A percentile compares a stretch with the other conserved stretches of the same genome.
Conservation (phyloP, 805 yeast genomes). For the Blastobotrys mokoenaii region DNA sequence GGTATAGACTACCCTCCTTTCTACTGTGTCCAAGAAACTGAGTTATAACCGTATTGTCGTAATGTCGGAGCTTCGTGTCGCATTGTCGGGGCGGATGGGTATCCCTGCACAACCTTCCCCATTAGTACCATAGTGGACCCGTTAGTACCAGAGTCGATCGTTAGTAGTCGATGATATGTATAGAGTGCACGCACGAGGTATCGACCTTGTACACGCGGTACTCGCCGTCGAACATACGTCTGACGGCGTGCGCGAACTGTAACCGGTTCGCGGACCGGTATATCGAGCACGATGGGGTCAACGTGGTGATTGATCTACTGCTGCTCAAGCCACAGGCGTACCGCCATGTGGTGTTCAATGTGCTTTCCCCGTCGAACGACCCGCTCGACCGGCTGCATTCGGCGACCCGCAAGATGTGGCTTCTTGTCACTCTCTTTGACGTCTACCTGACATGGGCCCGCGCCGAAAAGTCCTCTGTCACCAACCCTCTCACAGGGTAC, state of each 20-base stretch:
- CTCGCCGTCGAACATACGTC: slow-evolving; percentile 68
- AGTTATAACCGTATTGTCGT: too few species aligned
- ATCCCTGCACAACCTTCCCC: too few species aligned
- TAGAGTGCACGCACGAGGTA: slow-evolving; percentile 71
- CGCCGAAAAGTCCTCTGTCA: slow-evolving; percentile 49
- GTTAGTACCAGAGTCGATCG: too few species aligned
- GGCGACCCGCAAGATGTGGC: slow-evolving; percentile 39
- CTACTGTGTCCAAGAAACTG: too few species aligned
- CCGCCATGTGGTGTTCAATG: slow-evolving; percentile 77
- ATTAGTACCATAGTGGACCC: too few species aligned
- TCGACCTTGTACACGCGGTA: slow-evolving; percentile 60
- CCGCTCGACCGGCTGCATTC: slow-evolving; percentile 11
- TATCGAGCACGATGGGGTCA: slow-evolving; percentile 80
- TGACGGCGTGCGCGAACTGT: slow-evolving; percentile 70
- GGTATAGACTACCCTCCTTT: too few species aligned
- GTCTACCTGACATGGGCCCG: slow-evolving; percentile 89
- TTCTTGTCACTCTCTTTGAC: slow-evolving; percentile 69
- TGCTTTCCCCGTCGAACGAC: slow-evolving; percentile 26
- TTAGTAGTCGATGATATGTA: slow-evolving; percentile 62
- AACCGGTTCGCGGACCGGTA: slow-evolving; percentile 76
- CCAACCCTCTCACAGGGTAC: slow-evolving; percentile 5
- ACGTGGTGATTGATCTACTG: slow-evolving; percentile 74
- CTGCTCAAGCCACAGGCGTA: slow-evolving; percentile 73
- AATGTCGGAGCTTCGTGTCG: too few species aligned
- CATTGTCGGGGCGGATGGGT: too few species aligned